Evolutionary conservation across 208 protist species (phyloP).

Genomic region (Leishmania gerbilli): DNA sequence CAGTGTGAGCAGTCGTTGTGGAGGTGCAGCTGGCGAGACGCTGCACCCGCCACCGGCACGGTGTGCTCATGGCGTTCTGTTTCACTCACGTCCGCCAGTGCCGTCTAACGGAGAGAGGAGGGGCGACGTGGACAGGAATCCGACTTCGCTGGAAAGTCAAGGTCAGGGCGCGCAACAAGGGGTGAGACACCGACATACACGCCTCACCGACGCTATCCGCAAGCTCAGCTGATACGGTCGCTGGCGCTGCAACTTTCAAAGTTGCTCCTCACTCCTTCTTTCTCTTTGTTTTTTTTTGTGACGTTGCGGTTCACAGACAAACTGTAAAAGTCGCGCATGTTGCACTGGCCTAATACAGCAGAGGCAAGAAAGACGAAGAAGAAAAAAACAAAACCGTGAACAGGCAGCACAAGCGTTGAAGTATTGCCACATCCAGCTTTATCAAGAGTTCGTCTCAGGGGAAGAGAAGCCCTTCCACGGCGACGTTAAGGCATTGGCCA

Average conservation of each 20-base stretch:
- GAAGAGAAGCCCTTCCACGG: constrained; percentile 41
- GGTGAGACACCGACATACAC: not conserved
- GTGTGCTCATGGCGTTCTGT: not conserved
- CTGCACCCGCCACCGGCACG: not conserved
- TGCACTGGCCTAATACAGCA: not conserved
- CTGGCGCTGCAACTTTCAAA: not conserved
- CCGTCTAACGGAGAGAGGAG: not conserved
- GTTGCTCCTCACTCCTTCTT: not conserved
- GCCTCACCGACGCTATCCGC: not conserved
- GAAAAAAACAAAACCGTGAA: not conserved
- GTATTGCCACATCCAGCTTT: not conserved
- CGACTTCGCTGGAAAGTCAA: not conserved
- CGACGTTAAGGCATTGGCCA: constrained; percentile 47
- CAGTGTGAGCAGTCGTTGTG: not conserved
- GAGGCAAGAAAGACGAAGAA: not conserved
- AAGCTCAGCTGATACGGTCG: not conserved
- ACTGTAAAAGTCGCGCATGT: not conserved
- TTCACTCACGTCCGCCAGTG: not conserved
- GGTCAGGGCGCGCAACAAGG: not conserved
- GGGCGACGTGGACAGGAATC: not conserved
- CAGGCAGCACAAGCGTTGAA: not conserved
- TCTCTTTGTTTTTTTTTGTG: not conserved
- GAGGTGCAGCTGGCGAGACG: not conserved
- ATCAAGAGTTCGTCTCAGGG: not conserved
- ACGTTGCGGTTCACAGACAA: not conserved